Evolutionary conservation across 441 rosid genomes (phyloP), one percentile per base, ranked within the genome.

Genomic region (Adansonia grandidieri): DNA sequence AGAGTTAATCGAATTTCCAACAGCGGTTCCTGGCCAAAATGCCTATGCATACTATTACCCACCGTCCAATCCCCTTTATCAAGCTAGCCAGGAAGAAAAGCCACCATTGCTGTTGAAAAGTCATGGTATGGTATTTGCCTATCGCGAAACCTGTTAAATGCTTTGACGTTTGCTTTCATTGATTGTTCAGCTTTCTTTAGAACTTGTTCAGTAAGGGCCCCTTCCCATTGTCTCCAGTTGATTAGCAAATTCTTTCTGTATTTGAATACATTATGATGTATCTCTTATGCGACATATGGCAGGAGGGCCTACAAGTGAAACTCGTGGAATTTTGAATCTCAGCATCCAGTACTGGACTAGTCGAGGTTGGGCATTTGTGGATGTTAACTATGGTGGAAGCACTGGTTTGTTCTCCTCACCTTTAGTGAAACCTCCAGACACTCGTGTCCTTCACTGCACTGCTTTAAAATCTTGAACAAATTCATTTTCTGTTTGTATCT

Each of bases 351-450:
- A 89, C 81, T 96, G 97, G 97, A 96, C 99, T 42, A 96, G 97
- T 82, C 86, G 99, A 75, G 97, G 98, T 71, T 96, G 99, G 98
- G 42, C 42, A 37, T 37, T 37, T 37, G 42, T 37, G 42, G 99
- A 94, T 87, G 99, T 96, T 74, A 96, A 92, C 78, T 96, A 94
- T 74, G 95, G 97, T 77, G 99, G 99, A 89, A 96, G 99, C 93
- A 94, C 96, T 71, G 98, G 98, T 96, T 84, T 79, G 93, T 89
- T 69, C 60, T 71, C 68, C 70, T 61, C 51, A 28, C 64, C 66
- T 72, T 76, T 58, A 68, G 53, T 10, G 58, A 28, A 53, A 67
- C 6, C 20, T 7, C 7, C 45, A 28, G 4, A 17, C 19, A 73
- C 3, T 37, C 11, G 15, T 17, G 24, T 28, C 61, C 10, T 51